Conservation (phyloP, 345 rosid species). For the Eucalyptus cloeziana region DNA sequence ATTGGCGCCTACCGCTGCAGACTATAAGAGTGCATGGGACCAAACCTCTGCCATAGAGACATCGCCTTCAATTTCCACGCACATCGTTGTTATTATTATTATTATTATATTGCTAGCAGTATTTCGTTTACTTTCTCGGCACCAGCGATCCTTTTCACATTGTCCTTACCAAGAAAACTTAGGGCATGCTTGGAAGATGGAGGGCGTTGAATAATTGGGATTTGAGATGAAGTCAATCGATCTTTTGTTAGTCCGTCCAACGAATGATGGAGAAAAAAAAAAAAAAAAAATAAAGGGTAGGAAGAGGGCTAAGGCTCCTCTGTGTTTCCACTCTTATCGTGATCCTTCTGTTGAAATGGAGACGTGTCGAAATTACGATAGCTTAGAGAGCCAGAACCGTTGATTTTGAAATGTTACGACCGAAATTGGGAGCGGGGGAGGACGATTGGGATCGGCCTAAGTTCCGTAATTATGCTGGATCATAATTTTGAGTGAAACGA, state of each 20-base stretch:
- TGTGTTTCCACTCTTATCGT: not conserved
- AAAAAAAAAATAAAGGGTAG: not conserved
- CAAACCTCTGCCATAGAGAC: not conserved
- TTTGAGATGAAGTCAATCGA: not conserved
- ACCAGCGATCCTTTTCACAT: not conserved
- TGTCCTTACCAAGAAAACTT: not conserved
- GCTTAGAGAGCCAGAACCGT: fast-evolving
- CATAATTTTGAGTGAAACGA: not conserved
- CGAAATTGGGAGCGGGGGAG: not conserved
- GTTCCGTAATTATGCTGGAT: not conserved
- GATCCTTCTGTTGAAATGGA: not conserved
- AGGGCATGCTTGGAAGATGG: not conserved
- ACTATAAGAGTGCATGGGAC: not conserved
- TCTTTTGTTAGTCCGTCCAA: not conserved
- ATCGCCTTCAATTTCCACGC: not conserved
- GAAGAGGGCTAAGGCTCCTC: not conserved
- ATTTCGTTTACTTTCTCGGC: not conserved
- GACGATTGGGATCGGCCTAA: not conserved
- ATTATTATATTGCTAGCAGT: not conserved
- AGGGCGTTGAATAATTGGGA: not conserved
- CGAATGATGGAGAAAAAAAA: not conserved
- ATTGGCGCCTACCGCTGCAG: not conserved
- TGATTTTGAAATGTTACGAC: not conserved
- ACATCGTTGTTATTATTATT: not conserved
- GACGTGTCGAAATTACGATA: not conserved